These are phyloP conservation scores for Podospora appendiculata DNA, from an alignment of 495 filamentous ascomycete species.

Conservation along the genomic window DNA sequence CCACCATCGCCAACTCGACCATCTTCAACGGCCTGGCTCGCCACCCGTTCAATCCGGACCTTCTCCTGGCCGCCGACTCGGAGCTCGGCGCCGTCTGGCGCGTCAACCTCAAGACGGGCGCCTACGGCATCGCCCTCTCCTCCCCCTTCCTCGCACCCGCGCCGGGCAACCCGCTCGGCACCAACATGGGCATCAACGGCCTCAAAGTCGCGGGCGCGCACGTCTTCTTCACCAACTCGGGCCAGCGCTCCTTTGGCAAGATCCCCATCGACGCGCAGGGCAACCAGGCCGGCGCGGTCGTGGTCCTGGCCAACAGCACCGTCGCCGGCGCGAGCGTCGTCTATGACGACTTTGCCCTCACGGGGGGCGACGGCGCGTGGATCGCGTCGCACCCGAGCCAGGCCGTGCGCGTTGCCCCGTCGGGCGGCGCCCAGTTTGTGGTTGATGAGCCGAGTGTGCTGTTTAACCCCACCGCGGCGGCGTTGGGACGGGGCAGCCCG, in stretches of 20 bases:
- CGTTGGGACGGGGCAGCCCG: constrained; percentile 8
- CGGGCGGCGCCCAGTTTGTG: constrained; percentile 1
- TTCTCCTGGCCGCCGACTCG: constrained; percentile 28
- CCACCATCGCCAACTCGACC: constrained; percentile 23
- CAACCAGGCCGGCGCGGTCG: constrained; percentile 1
- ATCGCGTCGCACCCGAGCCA: constrained; percentile 10
- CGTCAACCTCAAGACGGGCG: constrained; percentile 17
- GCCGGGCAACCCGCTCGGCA: constrained; percentile 3
- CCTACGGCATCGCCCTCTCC: constrained; percentile 10
- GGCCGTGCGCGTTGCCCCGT: constrained; percentile 2
- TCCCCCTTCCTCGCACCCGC: constrained; percentile 9
- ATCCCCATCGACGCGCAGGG: constrained; percentile 21
- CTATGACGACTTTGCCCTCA: constrained; percentile 14
- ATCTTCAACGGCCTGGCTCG: constrained; percentile 30
- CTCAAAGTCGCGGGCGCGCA: constrained; percentile 19
- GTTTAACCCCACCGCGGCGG: constrained; percentile 11
- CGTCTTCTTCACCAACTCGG: constrained; percentile 39
- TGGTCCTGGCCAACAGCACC: constrained; percentile 8
- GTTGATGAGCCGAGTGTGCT: constrained; percentile 4
- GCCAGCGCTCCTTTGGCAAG: constrained; percentile 23
- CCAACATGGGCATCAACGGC: constrained; percentile 37
- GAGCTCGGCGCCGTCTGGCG: constrained; percentile 28
- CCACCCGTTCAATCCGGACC: constrained; percentile 8
- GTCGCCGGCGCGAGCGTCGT: constrained; percentile 6
- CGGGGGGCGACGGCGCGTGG: background rate